These are phyloP conservation scores for Botrytis byssoidea DNA, from an alignment of 2,329 filamentous ascomycete genomes.

Conservation along the genomic window DNA sequence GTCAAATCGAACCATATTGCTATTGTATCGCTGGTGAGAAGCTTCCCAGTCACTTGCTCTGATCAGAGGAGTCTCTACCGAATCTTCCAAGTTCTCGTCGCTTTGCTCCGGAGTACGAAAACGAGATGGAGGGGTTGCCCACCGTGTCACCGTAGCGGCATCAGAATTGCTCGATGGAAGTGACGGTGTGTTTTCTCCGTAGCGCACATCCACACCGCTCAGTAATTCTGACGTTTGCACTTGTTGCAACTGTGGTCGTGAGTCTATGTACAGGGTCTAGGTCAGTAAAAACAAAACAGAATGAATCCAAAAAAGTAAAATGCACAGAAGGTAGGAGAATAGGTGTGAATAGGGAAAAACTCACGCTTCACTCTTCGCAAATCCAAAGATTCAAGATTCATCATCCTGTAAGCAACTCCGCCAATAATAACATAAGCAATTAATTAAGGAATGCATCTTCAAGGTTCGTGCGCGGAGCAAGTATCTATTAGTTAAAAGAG, in stretches of 20 bases:
- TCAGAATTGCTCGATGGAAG: conserved; percentile 30
- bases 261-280: conserved; percentile 26
- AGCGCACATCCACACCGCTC: conserved; percentile 28
- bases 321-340: no score
- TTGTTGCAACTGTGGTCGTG: conserved; percentile 31
- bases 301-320: neutral
- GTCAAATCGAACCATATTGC: conserved; percentile 33
- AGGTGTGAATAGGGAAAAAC: conserved; percentile 17
- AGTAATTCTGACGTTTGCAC: conserved; percentile 27
- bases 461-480: conserved; percentile 19
- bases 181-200: conserved; percentile 29
- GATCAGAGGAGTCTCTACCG: conserved; percentile 21
- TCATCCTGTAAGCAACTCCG: conserved; percentile 26
- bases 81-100: conserved; percentile 11
- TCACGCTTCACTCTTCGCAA: conserved; percentile 32
- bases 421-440: conserved; percentile 32
- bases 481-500: conserved; percentile 12
- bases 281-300: conserved; percentile 25
- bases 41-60: neutral
- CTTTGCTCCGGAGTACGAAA: conserved; percentile 1
- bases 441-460: conserved; percentile 34
- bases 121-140: conserved; percentile 32
- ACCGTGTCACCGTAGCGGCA: conserved; percentile 34
- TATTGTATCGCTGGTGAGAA: conserved; percentile 6
- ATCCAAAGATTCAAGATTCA: conserved; percentile 35